Evolutionary conservation across 202 grass and related monocot genomes (phyloP), one percentile per base, ranked within the genome.

Genomic region (Alloteropsis angusta): DNA sequence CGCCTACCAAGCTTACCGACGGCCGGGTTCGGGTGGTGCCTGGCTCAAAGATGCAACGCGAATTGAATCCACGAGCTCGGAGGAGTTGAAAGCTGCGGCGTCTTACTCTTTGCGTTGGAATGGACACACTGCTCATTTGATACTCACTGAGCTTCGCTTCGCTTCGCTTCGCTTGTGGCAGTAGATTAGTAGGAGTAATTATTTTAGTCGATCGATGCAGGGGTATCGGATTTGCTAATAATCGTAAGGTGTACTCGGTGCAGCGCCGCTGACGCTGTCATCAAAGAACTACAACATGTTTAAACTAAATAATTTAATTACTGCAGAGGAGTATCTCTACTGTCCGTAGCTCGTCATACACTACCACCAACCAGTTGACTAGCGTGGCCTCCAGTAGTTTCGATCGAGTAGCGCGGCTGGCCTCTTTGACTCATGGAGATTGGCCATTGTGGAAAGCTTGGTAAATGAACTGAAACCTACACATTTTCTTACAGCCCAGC

Each of bases 201-300:
- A 4, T 50, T 76, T 77, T 77, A 60, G 52, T 84, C 53, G 15
- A 70, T 19, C 82, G 75, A 77, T 52, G 9, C 32, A 56, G 3
- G 53, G 2, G 63, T n/a, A n/a, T 39, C 26, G 70, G 60, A 36
- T 66, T 75, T 74, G 13, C 12, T 28, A n/a, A n/a, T n/a, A n/a
- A 36, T 13, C 17, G 23, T 45, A 39, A 42, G 42, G 0, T 52
- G 13, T 23, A 62, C 73, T 70, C 56, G 41, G 28, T 47, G 10
- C 11, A 15, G 45, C 11, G 3, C 0, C 13, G 49, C 26, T 41
- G 49, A 12, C 28, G 2, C 57, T 36, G 2, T 41, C 7, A 73
- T 32, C 41, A 36, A 11, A n/a, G n/a, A n/a, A n/a, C n/a, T n/a
- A n/a, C n/a, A 28, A 23, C 43, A 36, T 1, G 18, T 32, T 43